Evolutionary conservation across 345 rosid genomes (phyloP).

Genomic region (Acer negundo): DNA sequence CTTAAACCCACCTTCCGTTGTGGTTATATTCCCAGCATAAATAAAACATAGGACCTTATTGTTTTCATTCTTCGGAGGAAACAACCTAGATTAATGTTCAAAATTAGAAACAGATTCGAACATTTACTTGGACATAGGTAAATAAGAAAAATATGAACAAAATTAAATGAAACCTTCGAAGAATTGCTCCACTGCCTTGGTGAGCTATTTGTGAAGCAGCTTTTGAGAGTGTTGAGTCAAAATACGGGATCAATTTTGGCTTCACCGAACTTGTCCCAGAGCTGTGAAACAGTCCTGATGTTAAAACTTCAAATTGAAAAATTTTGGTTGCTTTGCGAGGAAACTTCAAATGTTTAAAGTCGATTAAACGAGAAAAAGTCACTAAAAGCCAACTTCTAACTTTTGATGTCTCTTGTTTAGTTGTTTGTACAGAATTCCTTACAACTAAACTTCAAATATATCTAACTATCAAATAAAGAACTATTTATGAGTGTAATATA

Average conservation of each 20-base stretch:
- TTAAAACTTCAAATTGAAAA: neutral
- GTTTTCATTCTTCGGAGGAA: constrained; percentile 38
- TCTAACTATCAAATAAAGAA: too few species aligned
- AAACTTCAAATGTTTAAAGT: neutral
- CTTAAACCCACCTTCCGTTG: constrained; percentile 45
- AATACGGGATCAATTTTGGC: constrained; percentile 52
- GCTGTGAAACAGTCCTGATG: constrained; percentile 19
- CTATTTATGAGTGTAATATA: too few species aligned
- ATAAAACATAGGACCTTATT: constrained; percentile 38
- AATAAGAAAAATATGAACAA: neutral
- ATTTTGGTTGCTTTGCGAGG: neutral
- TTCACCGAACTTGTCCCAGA: constrained; percentile 48
- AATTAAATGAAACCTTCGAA: constrained; percentile 29
- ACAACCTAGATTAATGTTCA: constrained; percentile 32
- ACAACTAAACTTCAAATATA: too few species aligned
- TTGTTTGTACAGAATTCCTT: too few species aligned
- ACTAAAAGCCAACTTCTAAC: too few species aligned
- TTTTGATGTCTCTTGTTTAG: too few species aligned
- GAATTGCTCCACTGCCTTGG: constrained; percentile 39
- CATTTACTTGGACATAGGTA: neutral
- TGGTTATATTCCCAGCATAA: constrained; percentile 36
- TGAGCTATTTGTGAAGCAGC: constrained; percentile 40
- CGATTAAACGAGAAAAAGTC: neutral
- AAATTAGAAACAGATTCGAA: neutral
- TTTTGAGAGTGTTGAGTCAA: constrained; percentile 42